Evolutionary conservation across 129 eudicot genomes (phyloP).

Genomic region (Ambrosia trifida): DNA sequence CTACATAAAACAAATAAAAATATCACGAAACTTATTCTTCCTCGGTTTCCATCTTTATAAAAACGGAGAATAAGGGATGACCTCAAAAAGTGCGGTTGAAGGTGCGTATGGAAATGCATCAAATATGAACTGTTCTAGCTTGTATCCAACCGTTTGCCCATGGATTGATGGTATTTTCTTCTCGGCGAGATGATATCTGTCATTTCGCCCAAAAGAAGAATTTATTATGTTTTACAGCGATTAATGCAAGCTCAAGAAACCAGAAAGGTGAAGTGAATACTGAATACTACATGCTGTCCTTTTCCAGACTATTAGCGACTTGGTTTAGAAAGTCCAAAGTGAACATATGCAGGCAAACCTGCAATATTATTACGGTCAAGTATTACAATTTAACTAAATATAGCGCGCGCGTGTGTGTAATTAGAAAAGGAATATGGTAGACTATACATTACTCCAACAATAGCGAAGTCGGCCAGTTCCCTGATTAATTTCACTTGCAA

Average conservation of each 20-base stretch:
- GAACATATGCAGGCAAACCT: conserved; percentile 99
- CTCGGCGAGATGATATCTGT: conserved; percentile 96
- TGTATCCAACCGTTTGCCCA: conserved; percentile 76
- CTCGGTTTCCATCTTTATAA: not conserved
- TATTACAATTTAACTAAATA: not conserved
- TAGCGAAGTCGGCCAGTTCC: conserved; percentile 93
- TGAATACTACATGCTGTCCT: conserved; percentile 78
- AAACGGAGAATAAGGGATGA: conserved; percentile 2
- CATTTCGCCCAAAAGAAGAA: not conserved
- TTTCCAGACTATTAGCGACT: conserved; percentile 96
- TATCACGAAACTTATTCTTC: not conserved
- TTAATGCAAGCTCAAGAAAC: not conserved
- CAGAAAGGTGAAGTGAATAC: conserved; percentile 33
- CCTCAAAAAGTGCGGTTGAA: conserved; percentile 96
- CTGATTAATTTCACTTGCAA: conserved; percentile 87
- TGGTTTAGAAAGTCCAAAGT: conserved; percentile 92
- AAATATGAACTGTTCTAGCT: conserved; percentile 89
- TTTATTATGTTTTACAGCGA: not conserved
- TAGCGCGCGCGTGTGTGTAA: not conserved
- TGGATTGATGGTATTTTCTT: conserved; percentile 88
- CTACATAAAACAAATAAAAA: conserved; percentile 27
- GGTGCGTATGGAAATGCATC: conserved; percentile 97
- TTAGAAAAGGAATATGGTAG: not conserved
- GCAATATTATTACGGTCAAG: conserved; percentile 25
- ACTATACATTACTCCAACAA: conserved; percentile 97